Percentiles rank a stretch among this genome's conserved stretches.
Evolutionary conservation across 2,329 filamentous ascomycete species (phyloP).

Genomic region (Venturia nashicola): DNA sequence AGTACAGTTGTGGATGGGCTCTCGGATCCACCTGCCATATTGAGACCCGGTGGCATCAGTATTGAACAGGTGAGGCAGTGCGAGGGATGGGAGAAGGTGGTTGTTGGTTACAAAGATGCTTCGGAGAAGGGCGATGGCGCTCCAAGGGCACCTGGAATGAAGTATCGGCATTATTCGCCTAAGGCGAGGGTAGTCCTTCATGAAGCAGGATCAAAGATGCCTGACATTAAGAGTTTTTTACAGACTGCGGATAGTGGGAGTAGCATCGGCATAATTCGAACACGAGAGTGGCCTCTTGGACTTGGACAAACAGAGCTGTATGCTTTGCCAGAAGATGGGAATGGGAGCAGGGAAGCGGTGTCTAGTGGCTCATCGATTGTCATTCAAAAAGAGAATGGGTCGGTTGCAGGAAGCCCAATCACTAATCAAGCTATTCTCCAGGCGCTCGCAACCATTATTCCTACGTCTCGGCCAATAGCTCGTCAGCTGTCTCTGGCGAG

Average conservation of each 20-base stretch:
- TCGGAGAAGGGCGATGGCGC: conserved; percentile 35
- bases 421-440: background rate
- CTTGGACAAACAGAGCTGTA: background rate
- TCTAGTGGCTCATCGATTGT: background rate
- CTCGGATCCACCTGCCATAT: conserved; percentile 63
- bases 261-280: conserved; percentile 6
- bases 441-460: background rate
- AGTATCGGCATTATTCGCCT: conserved; percentile 96
- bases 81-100: conserved; percentile 68
- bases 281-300: conserved; percentile 4
- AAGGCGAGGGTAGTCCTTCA: conserved; percentile 77
- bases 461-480: conserved; percentile 5
- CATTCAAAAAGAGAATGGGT: background rate
- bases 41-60: conserved; percentile 78
- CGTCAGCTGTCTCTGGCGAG: background rate
- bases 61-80: conserved; percentile 65
- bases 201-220: conserved; percentile 32
- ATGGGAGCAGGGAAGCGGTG: background rate
- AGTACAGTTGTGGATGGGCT: conserved; percentile 94
- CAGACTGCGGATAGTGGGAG: background rate
- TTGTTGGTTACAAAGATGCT: conserved; percentile 67
- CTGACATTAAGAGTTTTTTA: background rate
- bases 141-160: conserved; percentile 91
- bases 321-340: background rate
- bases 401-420: background rate